Evolutionary conservation across 352 stramenopile species (phyloP), one percentile per base, ranked within the genome.

Genomic region (Pilasporangium apinafurcum): DNA sequence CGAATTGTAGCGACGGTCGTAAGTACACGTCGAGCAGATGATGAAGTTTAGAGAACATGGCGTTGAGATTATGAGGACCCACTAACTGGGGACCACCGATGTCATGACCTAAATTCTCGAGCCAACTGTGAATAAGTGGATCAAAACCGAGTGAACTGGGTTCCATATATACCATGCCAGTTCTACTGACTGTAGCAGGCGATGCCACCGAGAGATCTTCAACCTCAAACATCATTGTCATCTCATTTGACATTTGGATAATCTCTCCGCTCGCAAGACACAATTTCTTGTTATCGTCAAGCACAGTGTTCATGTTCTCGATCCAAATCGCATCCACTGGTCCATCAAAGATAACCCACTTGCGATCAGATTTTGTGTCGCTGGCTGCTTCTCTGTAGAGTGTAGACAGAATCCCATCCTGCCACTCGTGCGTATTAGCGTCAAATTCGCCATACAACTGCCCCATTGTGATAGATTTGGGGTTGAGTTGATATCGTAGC

Each of bases 161-260:
- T 48, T 98, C 92, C 86, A 98, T 98, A 68, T 98, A 98, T 21
- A 98, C 92, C 88, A 98, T 97, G 26, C 93, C 93, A 8, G 90
- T 96, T 25, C 93, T 72, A 48, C 72, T 95, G 17, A 98, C 93
- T 0, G 93, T 98, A 10, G 93, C 93, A 0, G 93, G 93, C 1
- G 85, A 97, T 13, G 93, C 93, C 12, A 98, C 93, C 0, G 83
- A 92, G 2, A 98, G 57, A 51, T 98, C 93, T 56, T 98, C 89
- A 6, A 97, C 88, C 50, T 98, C 93, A 39, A 98, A 98, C 85
- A 98, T 97, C 90, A 98, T 98, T 1, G 89, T 97, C 93, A 98
- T 98, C 25, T 92, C 73, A 37, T 95, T 90, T 16, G 75, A 93
- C 61, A 98, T 93, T 25, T 89, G 76, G 37, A 98, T 96, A 46